Base-by-base conservation (phyloP, 2,329 filamentous ascomycete species). In the Xylaria sp. region DNA sequence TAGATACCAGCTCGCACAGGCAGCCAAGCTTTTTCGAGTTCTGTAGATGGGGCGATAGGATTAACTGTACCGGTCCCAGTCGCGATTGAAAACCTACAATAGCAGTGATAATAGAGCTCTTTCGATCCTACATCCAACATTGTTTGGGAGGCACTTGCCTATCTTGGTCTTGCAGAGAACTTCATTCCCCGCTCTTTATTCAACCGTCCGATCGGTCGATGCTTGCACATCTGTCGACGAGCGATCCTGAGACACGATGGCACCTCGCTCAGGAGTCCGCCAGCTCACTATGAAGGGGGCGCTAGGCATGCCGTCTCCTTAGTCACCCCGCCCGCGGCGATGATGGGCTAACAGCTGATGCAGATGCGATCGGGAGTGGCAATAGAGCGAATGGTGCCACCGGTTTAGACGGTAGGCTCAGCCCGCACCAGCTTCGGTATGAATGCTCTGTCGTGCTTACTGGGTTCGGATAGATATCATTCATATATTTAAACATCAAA, bases 401-500 rank as follows among this genome's bases (percentile, higher is more conserved):
- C 37, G 72, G 72, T 33, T 61, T 74, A 46, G 70, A 73, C 53
- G 70, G 72, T 74, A 64, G 65, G 67, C 21, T 33, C 14, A 15
- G 4, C 25, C 12, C 37, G 11, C n/a, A 14, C 17, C 42, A 17
- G 4, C 19, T 51, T 33, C 15, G 11, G 11, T 38, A 40, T 12
- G 23, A 31, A 38, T 46, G 11, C 8, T 35, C 19, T 40, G 11
- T 37, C 43, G 45, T 42, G 45, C 58, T 64, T 43, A 65, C 53
- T 17, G 25, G 9, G 6, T 50, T 45, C 12, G 15, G 59, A 50
- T 58, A 74, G 72, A 72, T 61, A 56, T 74, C 46, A 69, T 71
- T 19, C 68, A 73, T 31, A 73, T 73, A 61, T 73, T 74, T 63
- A 73, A 72, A 23, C 68, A 72, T 28, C 69, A 72, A 56, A 46